Conservation (phyloP, 2,329 filamentous ascomycete species). For the Talaromyces funiculosus region DNA sequence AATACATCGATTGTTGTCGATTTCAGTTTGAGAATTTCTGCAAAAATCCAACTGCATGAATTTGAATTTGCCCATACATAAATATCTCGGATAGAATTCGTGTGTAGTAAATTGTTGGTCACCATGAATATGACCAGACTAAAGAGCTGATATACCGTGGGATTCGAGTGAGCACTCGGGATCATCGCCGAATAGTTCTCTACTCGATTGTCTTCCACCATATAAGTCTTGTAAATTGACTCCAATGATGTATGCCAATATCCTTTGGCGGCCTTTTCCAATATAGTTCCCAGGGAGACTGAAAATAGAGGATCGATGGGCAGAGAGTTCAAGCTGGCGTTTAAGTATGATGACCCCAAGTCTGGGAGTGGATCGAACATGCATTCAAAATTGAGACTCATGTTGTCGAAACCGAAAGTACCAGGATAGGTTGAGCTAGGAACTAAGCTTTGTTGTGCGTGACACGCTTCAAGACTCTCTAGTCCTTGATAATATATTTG, state of each 20-base stretch:
- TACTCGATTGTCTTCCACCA: not conserved
- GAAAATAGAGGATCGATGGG: not conserved
- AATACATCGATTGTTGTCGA: not conserved
- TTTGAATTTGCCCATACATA: not conserved
- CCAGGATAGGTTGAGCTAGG: not conserved
- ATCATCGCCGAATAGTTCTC: not conserved
- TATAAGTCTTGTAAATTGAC: not conserved
- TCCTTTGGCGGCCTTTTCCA: not conserved
- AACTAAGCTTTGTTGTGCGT: not conserved
- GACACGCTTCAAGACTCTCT: not conserved
- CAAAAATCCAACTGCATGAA: not conserved
- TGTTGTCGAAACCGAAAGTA: too few relatives aligned
- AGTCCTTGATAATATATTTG: not conserved
- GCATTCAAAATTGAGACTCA: not conserved
- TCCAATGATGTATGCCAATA: not conserved
- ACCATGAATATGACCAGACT: not conserved
- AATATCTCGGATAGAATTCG: fast-evolving
- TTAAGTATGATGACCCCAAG: not conserved
- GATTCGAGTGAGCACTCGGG: not conserved
- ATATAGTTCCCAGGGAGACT: not conserved
- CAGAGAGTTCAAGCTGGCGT: not conserved
- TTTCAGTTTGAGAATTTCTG: not conserved
- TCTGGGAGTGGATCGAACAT: not conserved
- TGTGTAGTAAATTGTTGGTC: not conserved
- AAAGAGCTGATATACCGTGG: not conserved